A percentile compares a stretch with the other conserved stretches of the same genome.
Evolutionary conservation across 2,329 filamentous ascomycete species (phyloP).

Genomic region (Penicillium sumatraense): DNA sequence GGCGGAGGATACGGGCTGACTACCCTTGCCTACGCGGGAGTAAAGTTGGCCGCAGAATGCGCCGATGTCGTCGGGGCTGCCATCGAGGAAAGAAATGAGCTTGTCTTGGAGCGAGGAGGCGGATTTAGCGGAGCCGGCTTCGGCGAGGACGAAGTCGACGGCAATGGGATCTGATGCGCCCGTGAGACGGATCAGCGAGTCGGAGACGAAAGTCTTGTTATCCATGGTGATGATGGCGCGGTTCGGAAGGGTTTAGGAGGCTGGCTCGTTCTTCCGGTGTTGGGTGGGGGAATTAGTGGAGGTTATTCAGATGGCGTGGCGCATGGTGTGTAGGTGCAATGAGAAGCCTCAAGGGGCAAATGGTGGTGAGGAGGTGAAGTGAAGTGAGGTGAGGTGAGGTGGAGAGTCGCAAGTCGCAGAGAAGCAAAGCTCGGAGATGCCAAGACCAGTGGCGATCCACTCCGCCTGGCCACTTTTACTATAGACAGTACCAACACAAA

Average conservation of each 20-base stretch:
- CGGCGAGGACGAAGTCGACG: constrained; percentile 62
- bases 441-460: constrained; percentile 24
- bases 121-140: constrained; percentile 56
- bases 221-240: constrained; percentile 36
- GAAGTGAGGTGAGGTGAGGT: not conserved
- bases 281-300: not conserved
- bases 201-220: constrained; percentile 50
- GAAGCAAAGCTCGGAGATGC: constrained; percentile 9
- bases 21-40: constrained; percentile 31
- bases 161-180: constrained; percentile 61
- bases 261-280: too few species aligned
- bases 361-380: not conserved
- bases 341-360: not conserved
- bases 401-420: not conserved
- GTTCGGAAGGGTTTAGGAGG: not conserved
- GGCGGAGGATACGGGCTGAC: constrained; percentile 18
- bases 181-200: constrained; percentile 57
- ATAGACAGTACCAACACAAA: too few species aligned
- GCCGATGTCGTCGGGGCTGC: constrained; percentile 50
- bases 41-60: constrained; percentile 55
- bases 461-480: not conserved
- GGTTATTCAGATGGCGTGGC: not conserved
- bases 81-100: constrained; percentile 58
- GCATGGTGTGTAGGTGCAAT: not conserved
- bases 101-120: constrained; percentile 54